Conservation (phyloP, 2,329 filamentous ascomycete species). For the Pseudogymnoascus sp. region DNA sequence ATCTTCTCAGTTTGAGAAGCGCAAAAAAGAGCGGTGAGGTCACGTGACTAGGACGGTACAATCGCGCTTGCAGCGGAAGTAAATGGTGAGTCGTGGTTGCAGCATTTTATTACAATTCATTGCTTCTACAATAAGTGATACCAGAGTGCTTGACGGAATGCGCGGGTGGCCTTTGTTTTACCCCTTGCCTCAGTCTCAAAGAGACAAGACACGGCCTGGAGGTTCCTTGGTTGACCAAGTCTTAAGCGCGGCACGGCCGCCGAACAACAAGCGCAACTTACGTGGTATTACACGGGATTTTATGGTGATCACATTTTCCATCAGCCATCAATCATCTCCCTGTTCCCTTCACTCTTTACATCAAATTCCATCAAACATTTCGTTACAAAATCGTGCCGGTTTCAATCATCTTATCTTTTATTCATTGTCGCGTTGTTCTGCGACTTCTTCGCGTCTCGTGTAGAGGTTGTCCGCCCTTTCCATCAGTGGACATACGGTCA, state of each 20-base stretch:
- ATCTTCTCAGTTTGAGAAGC: neutral
- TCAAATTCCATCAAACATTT: slow-evolving; percentile 1
- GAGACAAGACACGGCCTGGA: neutral
- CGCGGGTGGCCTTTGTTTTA: neutral
- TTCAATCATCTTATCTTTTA: neutral
- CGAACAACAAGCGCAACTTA: slow-evolving; percentile 7
- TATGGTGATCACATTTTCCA: neutral
- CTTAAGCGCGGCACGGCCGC: slow-evolving; percentile 6
- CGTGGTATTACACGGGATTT: slow-evolving; percentile 7
- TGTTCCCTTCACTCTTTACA: neutral
- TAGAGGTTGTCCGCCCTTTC: neutral
- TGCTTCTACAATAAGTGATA: neutral
- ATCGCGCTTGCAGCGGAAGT: neutral
- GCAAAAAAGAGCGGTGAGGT: neutral
- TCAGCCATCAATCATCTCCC: slow-evolving; percentile 1
- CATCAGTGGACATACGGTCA: neutral
- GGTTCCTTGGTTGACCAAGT: neutral
- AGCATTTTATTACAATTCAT: neutral
- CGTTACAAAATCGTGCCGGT: neutral
- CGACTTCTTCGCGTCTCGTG: neutral
- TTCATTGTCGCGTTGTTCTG: neutral
- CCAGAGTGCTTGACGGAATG: neutral
- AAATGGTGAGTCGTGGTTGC: neutral
- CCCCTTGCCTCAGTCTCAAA: neutral
- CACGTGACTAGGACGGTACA: neutral